These are phyloP conservation scores for Dryas integrifolia DNA, from an alignment of 331 rosid genomes.

Conservation along the genomic window DNA sequence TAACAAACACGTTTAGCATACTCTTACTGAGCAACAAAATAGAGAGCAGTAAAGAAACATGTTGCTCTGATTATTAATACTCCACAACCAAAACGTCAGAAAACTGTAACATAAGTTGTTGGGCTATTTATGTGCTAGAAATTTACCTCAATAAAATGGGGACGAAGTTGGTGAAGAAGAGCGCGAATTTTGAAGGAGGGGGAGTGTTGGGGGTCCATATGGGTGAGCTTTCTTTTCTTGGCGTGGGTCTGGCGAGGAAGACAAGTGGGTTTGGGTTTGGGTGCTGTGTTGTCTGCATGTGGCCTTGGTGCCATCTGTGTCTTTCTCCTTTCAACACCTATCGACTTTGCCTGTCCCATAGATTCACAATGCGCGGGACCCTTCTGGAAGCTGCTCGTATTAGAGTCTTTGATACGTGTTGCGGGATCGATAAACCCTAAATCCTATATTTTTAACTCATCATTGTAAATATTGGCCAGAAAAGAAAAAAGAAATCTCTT, in stretches of 20 bases:
- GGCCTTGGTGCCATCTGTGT: slow-evolving; percentile 3
- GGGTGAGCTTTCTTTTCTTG: slow-evolving; percentile 7
- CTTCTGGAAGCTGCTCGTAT: not conserved
- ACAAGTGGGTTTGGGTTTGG: not conserved
- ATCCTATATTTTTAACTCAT: too few species aligned
- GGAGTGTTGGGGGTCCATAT: slow-evolving; percentile 7
- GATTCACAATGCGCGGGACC: not conserved
- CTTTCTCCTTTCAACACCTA: not conserved
- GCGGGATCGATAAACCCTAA: too few species aligned
- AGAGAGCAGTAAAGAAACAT: too few species aligned
- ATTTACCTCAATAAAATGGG: slow-evolving; percentile 29
- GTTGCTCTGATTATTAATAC: too few species aligned
- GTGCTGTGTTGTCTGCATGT: not conserved
- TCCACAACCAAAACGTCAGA: not conserved
- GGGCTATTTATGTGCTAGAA: not conserved
- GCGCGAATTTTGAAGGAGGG: slow-evolving; percentile 27
- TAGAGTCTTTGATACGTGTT: not conserved
- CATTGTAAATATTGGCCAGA: too few species aligned
- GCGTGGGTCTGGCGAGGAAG: not conserved
- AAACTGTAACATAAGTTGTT: not conserved
- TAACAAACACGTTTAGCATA: too few species aligned
- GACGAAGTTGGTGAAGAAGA: slow-evolving; percentile 28
- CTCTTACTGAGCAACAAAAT: too few species aligned
- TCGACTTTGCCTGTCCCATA: not conserved
- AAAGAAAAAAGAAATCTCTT: too few species aligned